Base-by-base conservation (phyloP, 495 filamentous ascomycete genomes). In the Penicillium mononematosum region DNA sequence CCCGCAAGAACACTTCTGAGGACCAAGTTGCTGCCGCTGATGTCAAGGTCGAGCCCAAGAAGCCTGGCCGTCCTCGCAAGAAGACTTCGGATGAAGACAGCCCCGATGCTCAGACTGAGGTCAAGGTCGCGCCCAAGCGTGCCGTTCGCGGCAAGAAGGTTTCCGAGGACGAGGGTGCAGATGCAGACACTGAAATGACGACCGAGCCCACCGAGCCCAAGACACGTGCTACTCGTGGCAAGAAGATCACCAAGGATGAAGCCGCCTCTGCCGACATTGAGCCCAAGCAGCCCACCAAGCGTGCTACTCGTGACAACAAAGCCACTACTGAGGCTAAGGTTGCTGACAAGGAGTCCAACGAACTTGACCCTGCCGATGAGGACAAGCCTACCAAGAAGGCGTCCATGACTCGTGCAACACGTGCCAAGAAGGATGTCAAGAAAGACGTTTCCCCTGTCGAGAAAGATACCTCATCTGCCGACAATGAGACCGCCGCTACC, bases 31-130 rank as follows among this genome's bases (percentile, higher is more conserved):
- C 11, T 14, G 1, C 43, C 3, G 45, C 27, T 51, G 49, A 51
- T 4, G 36, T 1, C 34, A 24, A 41, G 64, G 36, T 8, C 34
- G 49, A 41, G 64, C 45, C 45, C 16, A 48, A 48, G 45, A 32
- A 48, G 45, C 71, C 78, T 55, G 63, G 72, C 56, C 67, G 74
- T 60, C 50, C 68, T 61, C 51, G 66, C 55, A 75, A 76, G 58
- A 62, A 53, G 24, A 5, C 8, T 11, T 27, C 49, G 1, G 36
- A 51, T 5, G 17, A 19, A 9, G 45, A 31, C 3, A 7, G n/a
- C 12, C n/a, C 27, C 4, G 29, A 32, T 22, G n/a, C 45, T 14
- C 17, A 31, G 4, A 12, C 12, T 7, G 34, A 51, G 6, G 34
- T 4, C 36, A 39, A 39, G 36, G n/a, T 9, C 34, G 49, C 41